phyloP scores from a whole-genome alignment of 495 filamentous ascomycete species.

The Aspergillus baeticus region DNA sequence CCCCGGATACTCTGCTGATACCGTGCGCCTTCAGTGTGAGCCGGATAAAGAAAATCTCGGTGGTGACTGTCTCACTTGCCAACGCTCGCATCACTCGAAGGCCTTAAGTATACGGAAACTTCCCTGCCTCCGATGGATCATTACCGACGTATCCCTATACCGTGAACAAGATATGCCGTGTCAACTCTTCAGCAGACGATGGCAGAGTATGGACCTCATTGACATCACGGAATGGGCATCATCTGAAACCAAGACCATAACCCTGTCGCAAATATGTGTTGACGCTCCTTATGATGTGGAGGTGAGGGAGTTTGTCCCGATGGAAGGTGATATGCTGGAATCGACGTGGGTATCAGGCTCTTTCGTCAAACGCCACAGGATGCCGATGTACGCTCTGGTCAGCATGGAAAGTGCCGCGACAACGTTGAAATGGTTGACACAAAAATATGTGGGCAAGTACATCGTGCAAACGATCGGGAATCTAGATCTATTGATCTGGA shows the following conservation, averaged over 20 bases:
- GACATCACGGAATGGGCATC: slow-evolving; percentile 16
- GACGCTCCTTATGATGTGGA: slow-evolving; percentile 10
- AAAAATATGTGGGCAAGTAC: slow-evolving; percentile 8
- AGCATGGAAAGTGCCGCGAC: slow-evolving; percentile 7
- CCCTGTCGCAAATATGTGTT: slow-evolving; percentile 8
- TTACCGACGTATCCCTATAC: slow-evolving; percentile 13
- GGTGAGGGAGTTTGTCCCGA: slow-evolving; percentile 8
- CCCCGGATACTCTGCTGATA: neutral
- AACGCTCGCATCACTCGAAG: slow-evolving; percentile 15
- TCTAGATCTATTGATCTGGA: slow-evolving; percentile 9
- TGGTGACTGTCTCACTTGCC: slow-evolving; percentile 12
- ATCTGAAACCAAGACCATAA: slow-evolving; percentile 8
- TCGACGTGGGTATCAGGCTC: slow-evolving; percentile 3
- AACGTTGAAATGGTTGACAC: slow-evolving; percentile 4
- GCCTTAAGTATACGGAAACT: slow-evolving; percentile 2
- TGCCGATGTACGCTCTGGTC: slow-evolving; percentile 10
- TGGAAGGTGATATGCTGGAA: slow-evolving; percentile 13
- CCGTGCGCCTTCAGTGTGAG: slow-evolving; percentile 6
- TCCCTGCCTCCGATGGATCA: slow-evolving; percentile 12
- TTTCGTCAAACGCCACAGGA: slow-evolving; percentile 1
- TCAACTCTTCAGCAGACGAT: slow-evolving; percentile 13
- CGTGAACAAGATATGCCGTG: slow-evolving; percentile 15
- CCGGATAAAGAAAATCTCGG: slow-evolving; percentile 5
- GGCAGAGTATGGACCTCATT: slow-evolving; percentile 13
- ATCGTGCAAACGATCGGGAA: slow-evolving; percentile 8